Conservation (phyloP, 2,329 filamentous ascomycete genomes). For the Drechslerella coelobrocha region DNA sequence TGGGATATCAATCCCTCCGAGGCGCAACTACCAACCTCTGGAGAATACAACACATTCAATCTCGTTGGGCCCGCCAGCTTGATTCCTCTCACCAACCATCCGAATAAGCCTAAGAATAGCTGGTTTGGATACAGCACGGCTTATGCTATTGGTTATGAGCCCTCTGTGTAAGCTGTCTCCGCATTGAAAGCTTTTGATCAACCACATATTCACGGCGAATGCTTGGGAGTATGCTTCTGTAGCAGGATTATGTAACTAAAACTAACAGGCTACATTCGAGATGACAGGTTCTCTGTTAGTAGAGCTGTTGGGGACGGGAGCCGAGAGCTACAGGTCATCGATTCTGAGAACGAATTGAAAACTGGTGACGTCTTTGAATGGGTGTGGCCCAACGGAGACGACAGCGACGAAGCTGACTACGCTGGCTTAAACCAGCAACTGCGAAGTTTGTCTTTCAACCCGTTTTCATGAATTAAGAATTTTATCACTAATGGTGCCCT, state of each 20-base stretch:
- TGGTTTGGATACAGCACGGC: slow-evolving; percentile 41
- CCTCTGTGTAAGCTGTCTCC: slow-evolving; percentile 26
- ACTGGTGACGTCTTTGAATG: slow-evolving; percentile 33
- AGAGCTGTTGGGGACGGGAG: slow-evolving; percentile 8
- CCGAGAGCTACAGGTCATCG: slow-evolving; percentile 17
- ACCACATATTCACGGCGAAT: too few species aligned
- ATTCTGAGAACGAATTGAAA: slow-evolving; percentile 11
- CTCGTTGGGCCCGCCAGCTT: slow-evolving; percentile 20
- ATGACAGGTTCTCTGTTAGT: slow-evolving; percentile 26
- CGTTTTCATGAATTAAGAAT: neutral
- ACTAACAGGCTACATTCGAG: neutral
- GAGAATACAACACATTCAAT: slow-evolving; percentile 18
- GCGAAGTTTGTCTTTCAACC: slow-evolving; percentile 11
- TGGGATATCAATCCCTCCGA: too few species aligned
- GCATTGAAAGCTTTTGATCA: too few species aligned
- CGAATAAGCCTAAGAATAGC: slow-evolving; percentile 5
- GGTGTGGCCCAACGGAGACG: slow-evolving; percentile 25
- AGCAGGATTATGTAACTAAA: too few species aligned
- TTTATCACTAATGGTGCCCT: neutral
- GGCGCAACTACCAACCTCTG: slow-evolving; percentile 4
- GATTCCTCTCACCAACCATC: slow-evolving; percentile 35
- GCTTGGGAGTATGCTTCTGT: too few species aligned
- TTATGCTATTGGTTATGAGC: slow-evolving; percentile 14
- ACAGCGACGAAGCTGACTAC: too few species aligned
- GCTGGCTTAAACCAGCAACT: slow-evolving; percentile 32